Base-by-base conservation (phyloP, 140 eudicot genomes). In the Anethum foeniculum region DNA sequence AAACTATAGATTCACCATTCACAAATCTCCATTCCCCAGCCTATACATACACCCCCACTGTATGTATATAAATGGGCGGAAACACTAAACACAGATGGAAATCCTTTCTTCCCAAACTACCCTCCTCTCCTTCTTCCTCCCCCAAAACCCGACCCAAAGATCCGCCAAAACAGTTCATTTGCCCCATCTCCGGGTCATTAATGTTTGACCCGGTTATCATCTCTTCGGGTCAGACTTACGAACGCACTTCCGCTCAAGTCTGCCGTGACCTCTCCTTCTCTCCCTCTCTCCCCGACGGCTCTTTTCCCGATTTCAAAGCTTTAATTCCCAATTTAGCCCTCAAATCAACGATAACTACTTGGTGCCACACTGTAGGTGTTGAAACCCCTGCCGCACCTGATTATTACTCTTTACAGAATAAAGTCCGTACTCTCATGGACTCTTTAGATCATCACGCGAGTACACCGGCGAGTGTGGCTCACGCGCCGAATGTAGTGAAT, bases 171-270 rank as follows among this genome's bases (percentile, higher is more conserved):
- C 96, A 94, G 12, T 90, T 89, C 74, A 58, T 90, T 23, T 94
- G 98, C 82, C 98, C 98, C 11, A 87, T 94, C 71, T 86, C 93
- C 46, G 88, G 88, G 19, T 76, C 83, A 23, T 34, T 94, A 44
- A 89, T 94, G 90, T 85, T 79, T 46, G 97, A 94, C 81, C 97
- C 98, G 16, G 95, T 90, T 25, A 90, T 94, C 0, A 93, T 94
- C 25, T 77, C 90, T 68, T 94, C 97, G 12, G 96, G 98, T 48
- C 96, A 94, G 51, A 94, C 95, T 18, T 88, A 89, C 67, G 97
- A 94, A 80, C 86, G 93, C 38, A 67, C 78, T 0, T 86, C 91
- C 7, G 88, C 87, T 14, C 86, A 88, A 56, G 88, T 89, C 18
- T 94, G 97, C 47, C 81, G 54, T 9, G 85, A 81, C 28, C 86